Percentiles rank a stretch among this genome's conserved stretches.
These are phyloP conservation scores for Coemansia sp. DNA, from an alignment of 192 early-diverging fungal species.

Conservation along the genomic window DNA sequence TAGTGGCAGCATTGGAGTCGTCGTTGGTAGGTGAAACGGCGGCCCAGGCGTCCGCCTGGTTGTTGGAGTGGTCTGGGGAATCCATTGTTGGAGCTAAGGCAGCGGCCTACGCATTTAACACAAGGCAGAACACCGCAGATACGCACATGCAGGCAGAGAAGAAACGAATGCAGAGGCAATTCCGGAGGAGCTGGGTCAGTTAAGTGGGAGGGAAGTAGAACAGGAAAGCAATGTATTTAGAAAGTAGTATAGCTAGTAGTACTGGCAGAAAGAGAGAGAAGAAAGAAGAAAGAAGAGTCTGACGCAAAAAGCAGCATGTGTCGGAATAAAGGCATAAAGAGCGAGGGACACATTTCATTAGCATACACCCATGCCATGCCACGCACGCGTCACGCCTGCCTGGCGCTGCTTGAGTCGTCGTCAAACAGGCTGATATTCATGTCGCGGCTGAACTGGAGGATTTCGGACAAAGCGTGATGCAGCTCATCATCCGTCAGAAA, in stretches of 20 bases:
- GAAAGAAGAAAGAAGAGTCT: neutral
- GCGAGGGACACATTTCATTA: neutral
- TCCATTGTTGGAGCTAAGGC: slow-evolving; percentile 1
- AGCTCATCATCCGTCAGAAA: slow-evolving; percentile 51
- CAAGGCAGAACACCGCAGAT: neutral
- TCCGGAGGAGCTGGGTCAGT: neutral
- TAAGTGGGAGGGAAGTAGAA: neutral
- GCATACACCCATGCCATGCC: neutral
- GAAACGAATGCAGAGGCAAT: slow-evolving; percentile 6
- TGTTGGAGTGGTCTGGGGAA: slow-evolving; percentile 9
- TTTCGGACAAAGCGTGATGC: slow-evolving; percentile 43
- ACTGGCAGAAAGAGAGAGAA: neutral
- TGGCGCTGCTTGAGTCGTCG: slow-evolving; percentile 9
- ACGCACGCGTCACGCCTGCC: neutral
- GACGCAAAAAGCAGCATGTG: neutral
- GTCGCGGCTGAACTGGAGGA: slow-evolving; percentile 47
- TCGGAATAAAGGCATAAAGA: slow-evolving; percentile 1
- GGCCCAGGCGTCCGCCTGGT: slow-evolving; percentile 39
- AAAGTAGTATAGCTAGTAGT: neutral
- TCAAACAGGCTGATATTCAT: slow-evolving; percentile 43
- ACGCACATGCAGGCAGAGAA: neutral
- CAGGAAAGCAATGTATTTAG: too few relatives aligned
- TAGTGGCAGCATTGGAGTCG: neutral
- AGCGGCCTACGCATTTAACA: neutral
- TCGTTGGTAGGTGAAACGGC: neutral